phyloP scores from a whole-genome alignment of 2,329 filamentous ascomycete species.

The Fusarium pseudoanthophilum region DNA sequence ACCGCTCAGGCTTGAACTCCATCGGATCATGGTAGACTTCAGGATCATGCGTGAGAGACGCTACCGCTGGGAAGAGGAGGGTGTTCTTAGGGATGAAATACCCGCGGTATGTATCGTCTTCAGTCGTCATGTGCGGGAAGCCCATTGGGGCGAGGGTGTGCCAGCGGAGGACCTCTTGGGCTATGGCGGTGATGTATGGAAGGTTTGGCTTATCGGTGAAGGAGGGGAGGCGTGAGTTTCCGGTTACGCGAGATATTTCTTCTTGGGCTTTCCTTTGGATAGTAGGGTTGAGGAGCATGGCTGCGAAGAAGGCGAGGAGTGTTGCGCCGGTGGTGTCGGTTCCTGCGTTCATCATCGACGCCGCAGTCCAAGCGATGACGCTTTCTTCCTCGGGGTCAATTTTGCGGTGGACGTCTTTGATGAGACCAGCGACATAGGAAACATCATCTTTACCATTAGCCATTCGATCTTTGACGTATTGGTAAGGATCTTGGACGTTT shows the following conservation, averaged over 20 bases:
- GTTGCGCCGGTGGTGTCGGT: constrained; percentile 47
- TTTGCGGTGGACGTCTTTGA: background rate
- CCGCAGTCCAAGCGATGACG: constrained; percentile 16
- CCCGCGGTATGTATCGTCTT: constrained; percentile 39
- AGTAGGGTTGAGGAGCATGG: constrained; percentile 56
- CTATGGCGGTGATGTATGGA: constrained; percentile 53
- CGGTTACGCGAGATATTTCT: constrained; percentile 57
- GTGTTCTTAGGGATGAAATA: constrained; percentile 46
- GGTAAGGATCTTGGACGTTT: constrained; percentile 1
- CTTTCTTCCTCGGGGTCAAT: constrained; percentile 10
- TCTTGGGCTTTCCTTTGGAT: constrained; percentile 55
- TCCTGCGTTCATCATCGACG: constrained; percentile 44
- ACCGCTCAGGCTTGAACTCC: constrained; percentile 47
- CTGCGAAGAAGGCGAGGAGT: constrained; percentile 52
- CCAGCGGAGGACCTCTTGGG: constrained; percentile 49
- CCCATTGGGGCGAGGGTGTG: constrained; percentile 46
- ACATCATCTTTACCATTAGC: background rate
- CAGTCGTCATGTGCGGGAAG: constrained; percentile 52
- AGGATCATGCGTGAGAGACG: background rate
- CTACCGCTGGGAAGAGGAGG: constrained; percentile 4
- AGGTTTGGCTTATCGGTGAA: constrained; percentile 56
- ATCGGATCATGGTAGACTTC: constrained; percentile 58
- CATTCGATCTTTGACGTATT: background rate
- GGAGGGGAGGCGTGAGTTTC: constrained; percentile 54
- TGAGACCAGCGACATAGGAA: constrained; percentile 12